A percentile compares a stretch with the other conserved stretches of the same genome.
Evolutionary conservation across 2,329 filamentous ascomycete genomes (phyloP).

Genomic region (Fusarium brevicatenulatum): DNA sequence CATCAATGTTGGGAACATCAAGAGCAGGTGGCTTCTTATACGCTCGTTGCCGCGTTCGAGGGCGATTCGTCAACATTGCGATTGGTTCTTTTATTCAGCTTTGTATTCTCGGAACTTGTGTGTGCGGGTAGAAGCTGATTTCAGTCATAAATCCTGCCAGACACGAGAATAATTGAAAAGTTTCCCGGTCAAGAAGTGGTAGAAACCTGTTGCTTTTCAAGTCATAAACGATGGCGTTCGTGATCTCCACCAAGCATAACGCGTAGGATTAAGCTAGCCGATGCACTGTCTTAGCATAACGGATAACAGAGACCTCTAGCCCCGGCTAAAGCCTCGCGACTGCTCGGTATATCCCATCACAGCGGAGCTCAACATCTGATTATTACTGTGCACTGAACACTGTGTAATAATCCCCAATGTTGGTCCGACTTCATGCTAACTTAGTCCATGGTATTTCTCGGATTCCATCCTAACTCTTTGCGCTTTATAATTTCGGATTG

Average conservation of each 20-base stretch:
- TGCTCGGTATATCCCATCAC: slow-evolving; percentile 29
- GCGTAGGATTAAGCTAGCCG: slow-evolving; percentile 30
- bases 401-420: slow-evolving; percentile 26
- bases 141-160: too few relatives aligned
- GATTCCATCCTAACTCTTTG: background rate
- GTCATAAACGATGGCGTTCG: slow-evolving; percentile 10
- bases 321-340: fast-evolving
- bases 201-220: slow-evolving; percentile 28
- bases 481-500: background rate
- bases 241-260: slow-evolving; percentile 45
- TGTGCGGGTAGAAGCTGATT: background rate
- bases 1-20: slow-evolving; percentile 58
- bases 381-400: slow-evolving; percentile 18
- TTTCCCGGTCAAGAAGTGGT: background rate
- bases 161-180: background rate
- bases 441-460: background rate
- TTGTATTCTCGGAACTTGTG: background rate
- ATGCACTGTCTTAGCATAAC: slow-evolving; percentile 46
- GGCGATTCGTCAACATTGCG: slow-evolving; percentile 25
- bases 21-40: slow-evolving; percentile 55
- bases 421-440: slow-evolving; percentile 13
- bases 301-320: slow-evolving; percentile 39
- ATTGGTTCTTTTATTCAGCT: slow-evolving; percentile 13
- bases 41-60: slow-evolving; percentile 53
- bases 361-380: background rate